Evolutionary conservation across 306 rosid genomes (phyloP).

Genomic region (Oxytropis ochrocephala): DNA sequence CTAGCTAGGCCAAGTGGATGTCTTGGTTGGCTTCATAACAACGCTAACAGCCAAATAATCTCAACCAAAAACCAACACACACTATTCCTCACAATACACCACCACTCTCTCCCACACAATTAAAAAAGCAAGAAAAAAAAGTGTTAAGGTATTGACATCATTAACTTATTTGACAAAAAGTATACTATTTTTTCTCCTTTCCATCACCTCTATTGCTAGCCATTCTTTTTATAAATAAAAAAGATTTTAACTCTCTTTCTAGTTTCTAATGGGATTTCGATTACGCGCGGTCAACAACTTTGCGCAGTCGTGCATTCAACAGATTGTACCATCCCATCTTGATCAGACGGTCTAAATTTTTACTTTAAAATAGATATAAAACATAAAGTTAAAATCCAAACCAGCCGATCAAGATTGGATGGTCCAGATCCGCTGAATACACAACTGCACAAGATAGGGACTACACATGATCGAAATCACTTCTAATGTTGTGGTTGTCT

Average conservation of each 20-base stretch:
- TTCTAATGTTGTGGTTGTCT: too few species aligned
- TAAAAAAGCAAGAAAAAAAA: neutral
- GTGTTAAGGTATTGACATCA: slow-evolving; percentile 42
- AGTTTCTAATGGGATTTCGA: slow-evolving; percentile 20
- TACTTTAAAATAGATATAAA: too few species aligned
- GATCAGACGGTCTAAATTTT: too few species aligned
- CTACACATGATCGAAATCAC: too few species aligned
- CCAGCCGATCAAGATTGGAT: too few species aligned
- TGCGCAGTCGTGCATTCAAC: too few species aligned
- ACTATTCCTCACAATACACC: slow-evolving; percentile 24
- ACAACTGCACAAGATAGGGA: too few species aligned
- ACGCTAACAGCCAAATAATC: slow-evolving; percentile 79
- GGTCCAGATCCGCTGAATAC: too few species aligned
- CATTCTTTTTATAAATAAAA: slow-evolving; percentile 3
- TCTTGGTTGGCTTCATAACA: slow-evolving; percentile 78
- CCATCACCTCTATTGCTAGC: slow-evolving; percentile 31
- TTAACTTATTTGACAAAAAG: slow-evolving; percentile 66
- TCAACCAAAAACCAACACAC: slow-evolving; percentile 36
- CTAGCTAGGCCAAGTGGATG: slow-evolving; percentile 35
- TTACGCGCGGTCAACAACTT: too few species aligned
- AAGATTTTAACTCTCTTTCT: neutral
- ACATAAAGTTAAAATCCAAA: too few species aligned
- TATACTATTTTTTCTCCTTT: slow-evolving; percentile 19
- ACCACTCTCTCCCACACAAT: neutral
- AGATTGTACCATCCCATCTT: too few species aligned